Base-by-base conservation (phyloP, 2,329 filamentous ascomycete species). In the Zymoseptoria ardabiliae region DNA sequence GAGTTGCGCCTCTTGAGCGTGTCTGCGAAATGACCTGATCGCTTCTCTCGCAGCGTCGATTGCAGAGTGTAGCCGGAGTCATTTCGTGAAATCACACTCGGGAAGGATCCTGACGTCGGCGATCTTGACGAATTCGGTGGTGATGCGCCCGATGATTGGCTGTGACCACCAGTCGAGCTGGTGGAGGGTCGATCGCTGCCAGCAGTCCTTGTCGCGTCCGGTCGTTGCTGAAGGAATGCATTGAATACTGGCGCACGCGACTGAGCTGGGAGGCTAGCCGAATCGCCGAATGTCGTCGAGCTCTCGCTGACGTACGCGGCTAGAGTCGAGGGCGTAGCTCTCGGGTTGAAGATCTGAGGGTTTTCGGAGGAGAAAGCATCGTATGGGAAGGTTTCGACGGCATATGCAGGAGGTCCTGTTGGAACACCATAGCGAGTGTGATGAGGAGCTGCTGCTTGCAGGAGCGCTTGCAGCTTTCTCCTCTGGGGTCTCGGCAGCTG, bases 351-450 rank as follows among this genome's bases (percentile, higher is more conserved):
- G 2, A 96, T 80, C 1, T 87, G 82, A 30, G 87, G 82, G 65
- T 90, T 92, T 74, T 99, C 94, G 0, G 89, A 91, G 20, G 91
- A 89, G 71, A 96, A 97, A 2, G 89, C 84, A 72, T 97, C 90
- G 70, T 89, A 90, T 0, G 94, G 94, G 71, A 90, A 99, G 0
- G 92, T 89, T 74, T 99, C 94, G 58, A 96, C 85, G 3, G 91
- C 92, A 73, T 97, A 97, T 3, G 90, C 87, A 35, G 94, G 94
- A 20, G 94, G 91, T 0, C 93, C 94, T n/a, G 86, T 83, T 1
- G 88, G 80, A 2, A 99, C 91, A 48, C 93, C 92, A 69, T 85
- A 97, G 59, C 89, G 87, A 69, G 89, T 85, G 71, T 94, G 90
- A 72, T 96, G 91, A 11, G 93, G 93, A 45, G 94, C 94, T 17